Evolutionary conservation across 192 early-diverging fungal genomes (phyloP), one percentile per base, ranked within the genome.

Genomic region (Backusella morwellensis): DNA sequence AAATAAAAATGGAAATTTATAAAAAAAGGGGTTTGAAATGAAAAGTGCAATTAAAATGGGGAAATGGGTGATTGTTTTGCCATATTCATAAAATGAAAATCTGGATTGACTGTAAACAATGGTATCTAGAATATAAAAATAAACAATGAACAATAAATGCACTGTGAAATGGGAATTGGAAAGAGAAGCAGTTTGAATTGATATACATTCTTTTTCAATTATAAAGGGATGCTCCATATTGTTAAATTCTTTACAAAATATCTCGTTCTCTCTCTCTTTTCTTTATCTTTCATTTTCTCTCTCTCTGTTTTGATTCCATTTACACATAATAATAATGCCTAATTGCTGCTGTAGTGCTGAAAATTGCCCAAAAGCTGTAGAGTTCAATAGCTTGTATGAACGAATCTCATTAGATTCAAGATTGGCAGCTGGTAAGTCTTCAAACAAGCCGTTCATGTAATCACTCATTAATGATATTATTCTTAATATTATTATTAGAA

Each of bases 341-440:
- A 63, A 12, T 26, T 29, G 56, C 9, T 63, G 56, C 56, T 63
- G 56, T 14, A 63, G n/a, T 29, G 9, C 56, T 63, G 21, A 29
- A 11, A 29, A 63, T 29, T 63, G 56, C 4, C 56, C 56, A 26
- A 26, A 63, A 63, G 26, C 3, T 12, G 26, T 63, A 54, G 47
- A 35, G 17, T 74, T 74, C 32, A 35, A 74, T 32, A 52, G 63
- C 0, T n/a, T 52, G 6, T 74, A 59, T n/a, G 35, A 32, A 7
- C 34, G 52, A 5, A 40, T 52, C 9, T 50, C 52, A 12, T 35
- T 32, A 12, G 72, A 74, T 74, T 50, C 72, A 23, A 17, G 23
- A 59, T 63, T 74, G 40, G 72, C 72, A 40, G 72, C 72, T 56
- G 72, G 72, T 74, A 72, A 68, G 7, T 36, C 14, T n/a, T n/a